These are phyloP conservation scores for Keithomyces neogunnii DNA, from an alignment of 2,329 filamentous ascomycete genomes.

Conservation along the genomic window DNA sequence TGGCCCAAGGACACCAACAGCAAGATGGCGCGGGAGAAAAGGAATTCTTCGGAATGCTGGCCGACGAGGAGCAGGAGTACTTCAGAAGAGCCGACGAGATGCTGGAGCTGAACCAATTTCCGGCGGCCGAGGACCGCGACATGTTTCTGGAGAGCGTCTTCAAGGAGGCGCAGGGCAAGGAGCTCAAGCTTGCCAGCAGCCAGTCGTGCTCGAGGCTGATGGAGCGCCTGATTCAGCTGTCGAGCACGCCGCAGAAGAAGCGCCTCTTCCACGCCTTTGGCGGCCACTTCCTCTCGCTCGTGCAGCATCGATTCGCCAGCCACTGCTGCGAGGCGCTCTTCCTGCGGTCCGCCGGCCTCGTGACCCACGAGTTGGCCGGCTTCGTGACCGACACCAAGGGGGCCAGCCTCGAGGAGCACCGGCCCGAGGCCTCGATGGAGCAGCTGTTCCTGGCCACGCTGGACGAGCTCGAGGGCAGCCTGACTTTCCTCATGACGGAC, in stretches of 20 bases:
- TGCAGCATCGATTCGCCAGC: slow-evolving; percentile 93
- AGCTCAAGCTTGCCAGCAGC: slow-evolving; percentile 90
- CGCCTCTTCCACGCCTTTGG: slow-evolving; percentile 76
- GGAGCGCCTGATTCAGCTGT: slow-evolving; percentile 82
- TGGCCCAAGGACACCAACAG: slow-evolving; percentile 8
- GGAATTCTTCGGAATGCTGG: slow-evolving; percentile 88
- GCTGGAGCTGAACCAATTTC: slow-evolving; percentile 84
- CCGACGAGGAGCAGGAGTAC: slow-evolving; percentile 90
- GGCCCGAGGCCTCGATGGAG: slow-evolving; percentile 62
- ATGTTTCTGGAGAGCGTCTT: slow-evolving; percentile 76
- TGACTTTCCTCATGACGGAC: slow-evolving; percentile 79
- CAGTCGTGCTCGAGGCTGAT: slow-evolving; percentile 91
- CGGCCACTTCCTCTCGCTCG: slow-evolving; percentile 78
- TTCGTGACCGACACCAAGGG: slow-evolving; percentile 35
- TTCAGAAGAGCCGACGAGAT: slow-evolving; percentile 85
- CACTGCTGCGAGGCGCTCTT: slow-evolving; percentile 97
- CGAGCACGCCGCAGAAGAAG: slow-evolving; percentile 74
- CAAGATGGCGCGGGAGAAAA: slow-evolving; percentile 38
- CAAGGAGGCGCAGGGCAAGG: slow-evolving; percentile 80
- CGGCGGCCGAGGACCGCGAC: slow-evolving; percentile 60
- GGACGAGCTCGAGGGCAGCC: slow-evolving; percentile 78
- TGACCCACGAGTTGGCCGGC: slow-evolving; percentile 62
- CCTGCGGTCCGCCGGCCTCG: slow-evolving; percentile 67
- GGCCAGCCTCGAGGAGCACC: slow-evolving; percentile 32
- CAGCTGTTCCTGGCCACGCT: slow-evolving; percentile 74